phyloP scores from a whole-genome alignment of 2,329 filamentous ascomycete genomes.

The Trichoderma semiorbis region DNA sequence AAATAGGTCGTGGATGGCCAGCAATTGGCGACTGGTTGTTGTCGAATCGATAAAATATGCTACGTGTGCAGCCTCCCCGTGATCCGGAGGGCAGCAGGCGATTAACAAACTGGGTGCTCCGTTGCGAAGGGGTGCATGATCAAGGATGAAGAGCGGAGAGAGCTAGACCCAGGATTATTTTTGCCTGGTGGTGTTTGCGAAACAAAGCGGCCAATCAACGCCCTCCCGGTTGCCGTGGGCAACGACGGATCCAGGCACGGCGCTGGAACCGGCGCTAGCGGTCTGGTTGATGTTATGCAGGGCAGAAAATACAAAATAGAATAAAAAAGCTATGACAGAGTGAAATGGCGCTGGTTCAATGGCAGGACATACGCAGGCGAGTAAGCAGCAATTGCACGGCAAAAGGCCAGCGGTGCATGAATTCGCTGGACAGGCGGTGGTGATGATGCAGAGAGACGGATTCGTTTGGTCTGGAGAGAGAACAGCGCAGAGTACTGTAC shows the following conservation, averaged over 20 bases:
- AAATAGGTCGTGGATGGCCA: slow-evolving; percentile 19
- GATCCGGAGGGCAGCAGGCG: slow-evolving; percentile 31
- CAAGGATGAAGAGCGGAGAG: slow-evolving; percentile 18
- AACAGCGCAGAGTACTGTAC: not conserved
- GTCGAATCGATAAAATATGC: slow-evolving; percentile 32
- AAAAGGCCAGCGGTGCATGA: not conserved
- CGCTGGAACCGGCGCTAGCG: not conserved
- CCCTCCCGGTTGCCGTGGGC: slow-evolving; percentile 30
- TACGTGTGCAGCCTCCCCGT: slow-evolving; percentile 42
- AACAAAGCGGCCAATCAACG: slow-evolving; percentile 31
- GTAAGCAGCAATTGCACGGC: not conserved
- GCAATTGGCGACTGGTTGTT: slow-evolving; percentile 22
- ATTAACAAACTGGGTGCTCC: slow-evolving; percentile 11
- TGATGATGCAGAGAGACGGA: not conserved
- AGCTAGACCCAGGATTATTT: slow-evolving; percentile 25
- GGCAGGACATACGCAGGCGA: not conserved
- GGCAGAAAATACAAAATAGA: not conserved
- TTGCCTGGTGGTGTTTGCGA: slow-evolving; percentile 21
- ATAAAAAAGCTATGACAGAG: not conserved
- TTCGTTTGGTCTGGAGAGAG: not conserved
- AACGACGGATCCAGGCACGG: slow-evolving; percentile 24
- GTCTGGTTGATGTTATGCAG: not conserved
- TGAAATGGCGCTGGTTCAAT: not conserved
- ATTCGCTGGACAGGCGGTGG: not conserved
- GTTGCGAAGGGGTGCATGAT: slow-evolving; percentile 15